phyloP scores from a whole-genome alignment of 2,329 filamentous ascomycete species.

The Aurifilum marmelostoma region DNA sequence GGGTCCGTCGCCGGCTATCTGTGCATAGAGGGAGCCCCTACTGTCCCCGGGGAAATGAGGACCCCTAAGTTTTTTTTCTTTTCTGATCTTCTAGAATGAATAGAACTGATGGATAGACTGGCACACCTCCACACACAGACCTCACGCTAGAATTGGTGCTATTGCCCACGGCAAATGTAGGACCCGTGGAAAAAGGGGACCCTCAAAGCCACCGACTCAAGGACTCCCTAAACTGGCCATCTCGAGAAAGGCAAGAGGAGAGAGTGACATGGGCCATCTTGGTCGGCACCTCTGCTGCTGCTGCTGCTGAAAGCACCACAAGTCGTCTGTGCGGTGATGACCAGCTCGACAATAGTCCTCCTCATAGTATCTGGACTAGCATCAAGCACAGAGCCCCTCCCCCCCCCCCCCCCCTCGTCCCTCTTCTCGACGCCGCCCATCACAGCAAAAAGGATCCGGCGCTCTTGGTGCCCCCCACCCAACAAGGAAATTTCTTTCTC shows the following conservation, averaged over 20 bases:
- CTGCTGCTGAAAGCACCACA: too few relatives aligned
- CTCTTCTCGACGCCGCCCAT: not conserved
- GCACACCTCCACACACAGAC: not conserved
- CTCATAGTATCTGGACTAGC: not conserved
- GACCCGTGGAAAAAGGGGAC: not conserved
- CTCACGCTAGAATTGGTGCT: not conserved
- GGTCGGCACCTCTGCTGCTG: too few relatives aligned
- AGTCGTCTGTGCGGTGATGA: too few relatives aligned
- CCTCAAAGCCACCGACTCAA: not conserved
- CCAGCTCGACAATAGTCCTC: too few relatives aligned
- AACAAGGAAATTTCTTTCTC: not conserved
- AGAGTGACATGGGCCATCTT: constrained; percentile 1
- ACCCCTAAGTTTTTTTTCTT: not conserved
- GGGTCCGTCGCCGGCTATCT: too few relatives aligned
- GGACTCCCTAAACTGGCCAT: not conserved
- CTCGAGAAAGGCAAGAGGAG: not conserved
- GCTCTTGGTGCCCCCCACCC: not conserved
- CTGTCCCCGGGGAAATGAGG: too few relatives aligned
- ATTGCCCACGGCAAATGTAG: not conserved
- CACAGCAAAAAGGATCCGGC: not conserved
- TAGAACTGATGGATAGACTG: not conserved
- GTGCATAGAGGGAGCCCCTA: too few relatives aligned
- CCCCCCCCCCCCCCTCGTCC: not conserved
- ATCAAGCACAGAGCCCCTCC: not conserved
- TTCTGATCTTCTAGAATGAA: not conserved